Base-by-base conservation (phyloP, 192 early-diverging fungal genomes). In the Backusella morwellensis region DNA sequence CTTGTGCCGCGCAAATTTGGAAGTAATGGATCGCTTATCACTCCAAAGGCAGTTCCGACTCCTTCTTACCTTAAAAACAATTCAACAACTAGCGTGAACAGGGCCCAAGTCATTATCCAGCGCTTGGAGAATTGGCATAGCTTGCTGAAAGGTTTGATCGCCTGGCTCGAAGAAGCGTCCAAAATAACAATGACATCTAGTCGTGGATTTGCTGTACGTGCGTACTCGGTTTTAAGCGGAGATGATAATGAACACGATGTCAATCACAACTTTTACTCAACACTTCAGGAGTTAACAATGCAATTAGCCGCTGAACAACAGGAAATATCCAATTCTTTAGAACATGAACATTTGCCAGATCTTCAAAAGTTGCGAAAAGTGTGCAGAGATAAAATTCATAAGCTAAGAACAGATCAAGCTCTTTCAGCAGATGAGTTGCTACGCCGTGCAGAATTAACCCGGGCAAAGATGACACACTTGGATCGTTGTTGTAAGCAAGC, bases 361-460 rank as follows among this genome's bases (percentile, higher is more conserved):
- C 26, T 87, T 29, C 52, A 76, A 6, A 59, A 79, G 32, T 36
- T 87, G 7, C 83, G 79, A 68, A 80, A 85, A 77, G 78, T 85
- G n/a, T 85, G 83, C 70, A 87, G 85, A 54, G 83, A 77, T 40
- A 77, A 72, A 70, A 79, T 83, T 35, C 79, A 77, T 50, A 80
- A 76, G 6, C 68, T 87, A 42, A 79, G 77, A 70, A 68, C 76
- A 14, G 82, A 83, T 34, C 52, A 80, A 35, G 59, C 47, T 50
- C 41, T 87, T 6, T 75, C 77, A 56, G 63, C 75, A 50, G 82
- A 80, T 72, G 77, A 77, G 19, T 78, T 87, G 29, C 80, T 83
- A 68, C 83, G 83, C 38, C 82, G 85, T 19, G 79, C 81, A 17
- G 86, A 84, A 74, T 56, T 50, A 4, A 83, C 86, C 2, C 72